Conservation (phyloP, 1,284 basidiomycete species). For the Agaricales sp. region DNA sequence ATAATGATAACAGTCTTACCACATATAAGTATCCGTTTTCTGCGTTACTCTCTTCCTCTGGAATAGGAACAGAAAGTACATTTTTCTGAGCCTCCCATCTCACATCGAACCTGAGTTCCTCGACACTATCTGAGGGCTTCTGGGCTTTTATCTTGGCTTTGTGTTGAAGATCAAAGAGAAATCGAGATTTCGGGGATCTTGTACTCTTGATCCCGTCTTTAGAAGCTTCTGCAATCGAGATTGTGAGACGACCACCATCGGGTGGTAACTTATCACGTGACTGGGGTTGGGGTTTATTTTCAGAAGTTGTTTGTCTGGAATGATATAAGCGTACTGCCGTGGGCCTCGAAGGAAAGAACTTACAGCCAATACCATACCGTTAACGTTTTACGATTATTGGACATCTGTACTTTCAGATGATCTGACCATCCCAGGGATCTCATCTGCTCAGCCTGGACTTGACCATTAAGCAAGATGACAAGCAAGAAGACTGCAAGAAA, state of each 20-base stretch:
- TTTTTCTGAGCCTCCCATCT: conserved; percentile 57
- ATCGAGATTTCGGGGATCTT: conserved; percentile 39
- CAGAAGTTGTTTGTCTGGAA: neutral
- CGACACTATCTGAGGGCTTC: conserved; percentile 60
- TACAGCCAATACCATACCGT: conserved; percentile 71
- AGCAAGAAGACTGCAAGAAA: neutral
- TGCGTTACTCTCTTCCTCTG: conserved; percentile 30
- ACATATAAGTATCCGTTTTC: conserved; percentile 34
- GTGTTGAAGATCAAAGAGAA: conserved; percentile 52
- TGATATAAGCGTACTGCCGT: neutral
- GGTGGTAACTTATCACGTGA: neutral
- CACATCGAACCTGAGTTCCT: conserved; percentile 49
- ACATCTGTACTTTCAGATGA: conserved; percentile 54
- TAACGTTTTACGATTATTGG: conserved; percentile 51
- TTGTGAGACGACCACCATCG: conserved; percentile 30
- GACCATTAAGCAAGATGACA: too few species aligned
- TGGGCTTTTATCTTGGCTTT: conserved; percentile 42
- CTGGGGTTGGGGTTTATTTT: neutral
- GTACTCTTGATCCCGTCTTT: conserved; percentile 27
- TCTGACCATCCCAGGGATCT: conserved; percentile 72
- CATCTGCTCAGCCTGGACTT: conserved; percentile 65
- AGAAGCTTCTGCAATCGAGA: conserved; percentile 33
- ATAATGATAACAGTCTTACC: conserved; percentile 20
- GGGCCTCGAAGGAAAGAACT: conserved; percentile 19
- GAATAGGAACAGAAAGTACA: conserved; percentile 45